A percentile compares a stretch with the other conserved stretches of the same genome.
These are phyloP conservation scores for Pseudogymnoascus sp. DNA, from an alignment of 2,329 filamentous ascomycete genomes.

Conservation along the genomic window DNA sequence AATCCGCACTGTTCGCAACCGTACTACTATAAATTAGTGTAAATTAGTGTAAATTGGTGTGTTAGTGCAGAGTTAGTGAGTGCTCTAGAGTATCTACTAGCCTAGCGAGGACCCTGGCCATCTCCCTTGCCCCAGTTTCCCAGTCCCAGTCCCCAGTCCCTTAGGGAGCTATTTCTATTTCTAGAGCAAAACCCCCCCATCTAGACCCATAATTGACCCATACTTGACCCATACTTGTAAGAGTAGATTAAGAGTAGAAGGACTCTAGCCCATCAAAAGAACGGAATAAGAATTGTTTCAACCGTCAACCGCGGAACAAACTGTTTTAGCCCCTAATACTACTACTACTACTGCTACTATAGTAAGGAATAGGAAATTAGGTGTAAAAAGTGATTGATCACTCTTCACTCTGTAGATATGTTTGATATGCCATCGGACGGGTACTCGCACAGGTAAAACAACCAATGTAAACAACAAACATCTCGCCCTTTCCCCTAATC, in stretches of 20 bases:
- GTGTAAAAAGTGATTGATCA: neutral
- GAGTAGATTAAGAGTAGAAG: no score
- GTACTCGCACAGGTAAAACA: neutral
- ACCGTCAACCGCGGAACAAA: neutral
- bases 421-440: neutral
- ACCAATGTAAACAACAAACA: neutral
- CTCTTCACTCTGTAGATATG: neutral
- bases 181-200: neutral
- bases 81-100: no score
- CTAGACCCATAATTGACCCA: neutral
- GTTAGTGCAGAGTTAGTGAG: neutral
- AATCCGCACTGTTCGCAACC: neutral
- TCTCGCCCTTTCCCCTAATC: neutral
- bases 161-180: neutral
- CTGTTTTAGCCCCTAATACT: neutral
- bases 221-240: no score
- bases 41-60: neutral
- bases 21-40: neutral
- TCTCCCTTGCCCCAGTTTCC: neutral
- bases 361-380: neutral
- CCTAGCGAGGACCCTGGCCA: neutral
- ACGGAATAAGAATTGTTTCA: neutral
- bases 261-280: no score
- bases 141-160: neutral
- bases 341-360: neutral